phyloP scores from a whole-genome alignment of 192 early-diverging fungal species.

The Jimgerdemannia lactiflua region DNA sequence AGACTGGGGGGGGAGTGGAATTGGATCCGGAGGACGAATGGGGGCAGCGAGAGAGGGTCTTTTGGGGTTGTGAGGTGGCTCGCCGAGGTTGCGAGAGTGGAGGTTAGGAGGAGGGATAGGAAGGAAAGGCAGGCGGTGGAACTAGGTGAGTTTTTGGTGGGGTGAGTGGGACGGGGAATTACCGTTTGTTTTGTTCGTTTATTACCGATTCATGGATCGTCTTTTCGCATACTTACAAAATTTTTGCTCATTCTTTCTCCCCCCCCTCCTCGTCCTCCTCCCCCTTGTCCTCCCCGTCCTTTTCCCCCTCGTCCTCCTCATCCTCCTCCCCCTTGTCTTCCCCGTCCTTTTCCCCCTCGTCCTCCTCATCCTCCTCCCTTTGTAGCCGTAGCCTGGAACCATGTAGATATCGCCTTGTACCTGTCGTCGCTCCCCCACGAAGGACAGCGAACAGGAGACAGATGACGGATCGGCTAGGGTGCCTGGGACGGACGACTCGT shows the following conservation, averaged over 20 bases:
- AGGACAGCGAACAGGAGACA: too few relatives aligned
- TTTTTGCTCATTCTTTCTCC: not conserved
- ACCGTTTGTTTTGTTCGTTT: not conserved
- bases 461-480: too few relatives aligned
- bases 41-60: conserved; percentile 37
- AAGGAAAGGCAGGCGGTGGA: not conserved
- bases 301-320: too few relatives aligned
- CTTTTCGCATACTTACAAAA: not conserved
- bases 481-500: too few relatives aligned
- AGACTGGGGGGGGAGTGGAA: not conserved
- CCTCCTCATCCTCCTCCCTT: not conserved
- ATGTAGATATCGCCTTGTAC: not conserved
- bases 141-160: not conserved
- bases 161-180: not conserved
- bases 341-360: too few relatives aligned
- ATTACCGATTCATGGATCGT: too few relatives aligned
- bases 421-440: not conserved
- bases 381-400: not conserved
- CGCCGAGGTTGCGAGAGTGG: too few relatives aligned
- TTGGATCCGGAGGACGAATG: conserved; percentile 28
- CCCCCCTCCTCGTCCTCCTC: too few relatives aligned
- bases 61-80: not conserved
- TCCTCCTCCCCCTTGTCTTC: too few relatives aligned
- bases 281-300: too few relatives aligned
- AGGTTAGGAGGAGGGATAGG: not conserved